Percentiles rank a stretch among this genome's conserved stretches.
These are phyloP conservation scores for Fusarium mundagurra DNA, from an alignment of 2,329 filamentous ascomycete genomes.

Conservation along the genomic window DNA sequence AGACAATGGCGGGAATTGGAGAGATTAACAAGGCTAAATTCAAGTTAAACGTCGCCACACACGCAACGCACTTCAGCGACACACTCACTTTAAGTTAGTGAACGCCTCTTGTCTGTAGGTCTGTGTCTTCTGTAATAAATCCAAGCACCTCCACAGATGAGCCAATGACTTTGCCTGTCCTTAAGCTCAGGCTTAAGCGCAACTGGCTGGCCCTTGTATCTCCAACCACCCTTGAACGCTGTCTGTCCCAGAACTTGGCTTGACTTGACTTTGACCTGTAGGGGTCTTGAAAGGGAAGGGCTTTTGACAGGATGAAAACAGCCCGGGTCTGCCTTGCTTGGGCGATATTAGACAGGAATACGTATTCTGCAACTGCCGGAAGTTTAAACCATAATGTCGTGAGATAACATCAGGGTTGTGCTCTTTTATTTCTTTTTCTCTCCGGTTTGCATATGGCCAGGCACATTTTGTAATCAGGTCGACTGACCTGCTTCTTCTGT, in stretches of 20 bases:
- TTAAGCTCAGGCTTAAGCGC: constrained; percentile 31
- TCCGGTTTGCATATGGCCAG: not conserved
- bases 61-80: constrained; percentile 7
- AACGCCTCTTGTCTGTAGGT: not conserved
- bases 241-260: constrained; percentile 1
- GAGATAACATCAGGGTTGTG: not conserved
- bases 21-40: constrained; percentile 5
- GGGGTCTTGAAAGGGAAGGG: constrained; percentile 4
- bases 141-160: constrained; percentile 1
- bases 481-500: constrained; percentile 19
- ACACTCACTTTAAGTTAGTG: not conserved
- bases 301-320: constrained; percentile 5
- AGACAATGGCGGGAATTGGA: not conserved
- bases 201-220: constrained; percentile 21
- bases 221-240: constrained; percentile 32
- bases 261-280: not conserved
- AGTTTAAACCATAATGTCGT: not conserved
- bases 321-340: constrained; percentile 8
- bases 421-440: not conserved
- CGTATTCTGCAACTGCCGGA: constrained; percentile 27
- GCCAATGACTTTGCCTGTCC: constrained; percentile 9
- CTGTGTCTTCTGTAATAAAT: constrained; percentile 3
- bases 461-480: not conserved
- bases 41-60: constrained; percentile 22
- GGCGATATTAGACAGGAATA: constrained; percentile 4